Conservation (phyloP, 2,329 filamentous ascomycete genomes). For the Neofusicoccum kwambonambiense region DNA sequence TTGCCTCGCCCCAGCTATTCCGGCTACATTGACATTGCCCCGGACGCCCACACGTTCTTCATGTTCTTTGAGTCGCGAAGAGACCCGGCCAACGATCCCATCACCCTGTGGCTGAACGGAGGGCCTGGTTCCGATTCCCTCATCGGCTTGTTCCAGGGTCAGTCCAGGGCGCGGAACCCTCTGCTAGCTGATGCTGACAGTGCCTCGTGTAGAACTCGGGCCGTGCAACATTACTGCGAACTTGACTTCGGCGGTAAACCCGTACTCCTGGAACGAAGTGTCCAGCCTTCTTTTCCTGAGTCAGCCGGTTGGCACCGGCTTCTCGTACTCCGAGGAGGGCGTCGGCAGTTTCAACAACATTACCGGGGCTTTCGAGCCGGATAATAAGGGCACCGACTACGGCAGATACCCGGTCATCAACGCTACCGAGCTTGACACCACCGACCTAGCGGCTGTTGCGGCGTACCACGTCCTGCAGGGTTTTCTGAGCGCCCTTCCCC, state of each 20-base stretch:
- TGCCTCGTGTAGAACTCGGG: conserved; percentile 31
- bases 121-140: conserved; percentile 54
- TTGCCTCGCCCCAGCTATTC: conserved; percentile 35
- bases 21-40: conserved; percentile 41
- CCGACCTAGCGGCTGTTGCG: conserved; percentile 55
- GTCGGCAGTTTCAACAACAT: conserved; percentile 35
- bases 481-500: conserved; percentile 51
- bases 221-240: conserved; percentile 42
- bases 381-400: conserved; percentile 40
- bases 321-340: conserved; percentile 45
- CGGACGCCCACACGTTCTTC: conserved; percentile 41
- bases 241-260: conserved; percentile 46
- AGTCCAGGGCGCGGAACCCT: conserved; percentile 1
- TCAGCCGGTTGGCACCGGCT: conserved; percentile 60
- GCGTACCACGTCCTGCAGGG: conserved; percentile 58
- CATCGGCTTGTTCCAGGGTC: conserved; percentile 55
- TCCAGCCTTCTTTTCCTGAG: conserved; percentile 62
- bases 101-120: conserved; percentile 56
- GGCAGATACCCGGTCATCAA: conserved; percentile 53
- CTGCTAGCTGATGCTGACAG: background rate
- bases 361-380: conserved; percentile 48
- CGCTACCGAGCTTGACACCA: conserved; percentile 53
- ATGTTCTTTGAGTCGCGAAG: conserved; percentile 55
- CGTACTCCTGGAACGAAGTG: conserved; percentile 59
- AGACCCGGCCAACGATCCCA: conserved; percentile 46